Evolutionary conservation across 1,139 yeast genomes (phyloP).

Genomic region (Candida sp.): DNA sequence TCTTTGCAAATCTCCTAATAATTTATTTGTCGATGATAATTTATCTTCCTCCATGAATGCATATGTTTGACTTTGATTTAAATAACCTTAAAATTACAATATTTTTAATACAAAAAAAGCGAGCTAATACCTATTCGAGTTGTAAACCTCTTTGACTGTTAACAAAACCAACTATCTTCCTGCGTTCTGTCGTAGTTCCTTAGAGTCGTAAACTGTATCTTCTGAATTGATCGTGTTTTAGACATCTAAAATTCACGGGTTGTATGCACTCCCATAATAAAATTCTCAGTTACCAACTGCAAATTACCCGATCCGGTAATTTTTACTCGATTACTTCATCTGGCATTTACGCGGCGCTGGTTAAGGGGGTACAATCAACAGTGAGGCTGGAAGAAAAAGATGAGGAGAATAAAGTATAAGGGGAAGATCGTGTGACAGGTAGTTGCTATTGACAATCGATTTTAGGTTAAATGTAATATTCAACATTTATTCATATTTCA

Average conservation of each 20-base stretch:
- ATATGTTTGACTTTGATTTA: background rate
- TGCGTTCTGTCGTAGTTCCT: background rate
- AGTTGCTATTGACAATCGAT: no score
- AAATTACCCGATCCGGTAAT: background rate
- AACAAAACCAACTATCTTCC: background rate
- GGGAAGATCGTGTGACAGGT: no score
- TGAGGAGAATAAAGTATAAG: no score
- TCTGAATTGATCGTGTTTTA: background rate
- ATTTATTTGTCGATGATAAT: background rate
- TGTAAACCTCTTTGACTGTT: no score
- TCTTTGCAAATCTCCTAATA: constrained; percentile 22
- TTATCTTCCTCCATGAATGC: background rate
- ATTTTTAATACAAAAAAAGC: no score
- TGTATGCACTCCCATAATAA: background rate
- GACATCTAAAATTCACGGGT: background rate
- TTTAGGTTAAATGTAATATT: no score
- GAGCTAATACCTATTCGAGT: no score
- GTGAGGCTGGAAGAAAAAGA: no score
- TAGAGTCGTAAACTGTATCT: background rate
- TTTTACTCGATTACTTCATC: background rate
- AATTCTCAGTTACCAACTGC: background rate
- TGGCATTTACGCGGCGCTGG: no score
- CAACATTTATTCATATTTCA: no score
- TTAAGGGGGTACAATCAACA: no score
- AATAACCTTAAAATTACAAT: no score